phyloP scores from a whole-genome alignment of 2,329 filamentous ascomycete species.

The Pestalotiopsis sp. region DNA sequence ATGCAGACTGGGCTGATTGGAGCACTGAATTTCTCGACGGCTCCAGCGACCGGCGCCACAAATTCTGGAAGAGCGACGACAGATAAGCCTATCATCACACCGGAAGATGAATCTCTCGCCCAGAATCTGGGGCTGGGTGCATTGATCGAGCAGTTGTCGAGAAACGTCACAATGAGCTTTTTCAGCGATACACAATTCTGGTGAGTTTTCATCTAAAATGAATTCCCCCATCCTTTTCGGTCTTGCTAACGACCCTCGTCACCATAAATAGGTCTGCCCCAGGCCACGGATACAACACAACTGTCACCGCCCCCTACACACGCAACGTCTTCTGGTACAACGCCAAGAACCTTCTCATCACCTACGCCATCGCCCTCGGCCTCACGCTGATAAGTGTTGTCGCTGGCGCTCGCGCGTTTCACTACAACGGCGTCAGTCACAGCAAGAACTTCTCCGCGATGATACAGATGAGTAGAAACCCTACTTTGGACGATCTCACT shows the following conservation, averaged over 20 bases:
- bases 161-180: background rate
- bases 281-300: background rate
- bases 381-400: background rate
- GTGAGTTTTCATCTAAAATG: background rate
- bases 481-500: background rate
- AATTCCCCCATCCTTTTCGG: background rate
- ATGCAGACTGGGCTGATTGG: background rate
- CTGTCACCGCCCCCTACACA: background rate
- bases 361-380: background rate
- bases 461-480: background rate
- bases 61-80: background rate
- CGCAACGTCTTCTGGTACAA: background rate
- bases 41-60: background rate
- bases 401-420: background rate
- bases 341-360: background rate
- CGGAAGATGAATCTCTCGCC: background rate
- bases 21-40: background rate
- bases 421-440: background rate
- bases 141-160: background rate
- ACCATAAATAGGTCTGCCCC: background rate
- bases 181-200: background rate
- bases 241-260: background rate
- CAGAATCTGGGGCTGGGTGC: background rate
- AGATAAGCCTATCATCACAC: background rate
- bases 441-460: background rate